Evolutionary conservation across 176 grass and related monocot species (phyloP).

Genomic region (Cymbopogon citratus): DNA sequence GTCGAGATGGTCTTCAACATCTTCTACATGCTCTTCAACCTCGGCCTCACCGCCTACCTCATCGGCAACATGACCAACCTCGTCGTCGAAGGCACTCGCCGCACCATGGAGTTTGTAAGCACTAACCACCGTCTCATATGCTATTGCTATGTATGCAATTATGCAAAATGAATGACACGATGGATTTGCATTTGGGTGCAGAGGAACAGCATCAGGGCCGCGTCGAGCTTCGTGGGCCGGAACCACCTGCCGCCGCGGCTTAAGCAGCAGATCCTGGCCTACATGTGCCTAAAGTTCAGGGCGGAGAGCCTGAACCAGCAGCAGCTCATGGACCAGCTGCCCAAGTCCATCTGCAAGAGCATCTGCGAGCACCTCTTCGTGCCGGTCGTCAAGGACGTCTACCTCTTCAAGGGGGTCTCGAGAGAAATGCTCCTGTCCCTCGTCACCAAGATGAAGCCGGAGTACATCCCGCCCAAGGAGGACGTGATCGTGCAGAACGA

Average conservation of each 20-base stretch:
- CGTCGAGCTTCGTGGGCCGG: slow-evolving; percentile 76
- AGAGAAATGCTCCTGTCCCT: slow-evolving; percentile 62
- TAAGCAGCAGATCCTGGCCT: slow-evolving; percentile 83
- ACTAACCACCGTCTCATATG: too few species aligned
- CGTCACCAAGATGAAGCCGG: slow-evolving; percentile 76
- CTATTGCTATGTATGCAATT: too few species aligned
- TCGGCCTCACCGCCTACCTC: slow-evolving; percentile 85
- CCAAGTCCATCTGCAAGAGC: slow-evolving; percentile 93
- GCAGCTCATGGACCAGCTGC: slow-evolving; percentile 91
- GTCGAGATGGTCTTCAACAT: slow-evolving; percentile 98
- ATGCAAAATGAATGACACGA: too few species aligned
- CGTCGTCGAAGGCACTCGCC: slow-evolving; percentile 35
- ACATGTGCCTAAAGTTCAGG: slow-evolving; percentile 95
- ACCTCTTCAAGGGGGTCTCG: slow-evolving; percentile 78
- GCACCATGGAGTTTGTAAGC: too few species aligned
- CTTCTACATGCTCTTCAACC: slow-evolving; percentile 89
- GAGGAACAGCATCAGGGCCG: slow-evolving; percentile 75
- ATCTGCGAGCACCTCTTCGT: slow-evolving; percentile 86
- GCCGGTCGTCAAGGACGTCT: slow-evolving; percentile 67
- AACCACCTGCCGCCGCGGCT: slow-evolving; percentile 72
- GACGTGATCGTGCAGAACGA: slow-evolving; percentile 91
- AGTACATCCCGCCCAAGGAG: slow-evolving; percentile 86
- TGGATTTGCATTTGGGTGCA: slow-evolving; percentile 16
- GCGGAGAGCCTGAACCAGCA: slow-evolving; percentile 93
- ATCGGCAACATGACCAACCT: slow-evolving; percentile 99